Evolutionary conservation across 169 alveolate species (phyloP), one percentile per base, ranked within the genome.

Genomic region (Plasmodium cynomolgi): DNA sequence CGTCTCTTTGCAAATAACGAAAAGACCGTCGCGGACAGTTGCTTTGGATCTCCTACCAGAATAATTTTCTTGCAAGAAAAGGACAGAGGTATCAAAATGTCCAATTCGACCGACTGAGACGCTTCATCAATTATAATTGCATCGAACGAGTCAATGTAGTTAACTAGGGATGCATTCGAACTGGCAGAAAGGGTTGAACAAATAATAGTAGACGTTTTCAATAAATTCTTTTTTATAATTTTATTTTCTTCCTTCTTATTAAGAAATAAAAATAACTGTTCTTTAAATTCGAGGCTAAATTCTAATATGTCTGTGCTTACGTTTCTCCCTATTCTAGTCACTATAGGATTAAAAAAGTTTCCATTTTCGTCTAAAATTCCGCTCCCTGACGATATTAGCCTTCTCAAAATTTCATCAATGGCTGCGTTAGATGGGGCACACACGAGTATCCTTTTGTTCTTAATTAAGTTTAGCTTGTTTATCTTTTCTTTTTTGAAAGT

Each of bases 391-490:
- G 96, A 81, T 68, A 96, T 92, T 73, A 99, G 96, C n/a, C 99
- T 96, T 84, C 98, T 96, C 20, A 99, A 98, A 39, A 99, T 99
- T 95, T 99, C 99, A 96, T 99, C 99, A n/a, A 99, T 98, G 0
- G 99, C 99, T 17, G 99, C 99, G 92, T 99, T 99, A 41, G 99
- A 98, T 29, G 99, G 99, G 26, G 99, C 99, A 91, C 99, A 99
- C 62, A 99, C 98, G 41, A 99, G 95, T 34, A 99, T 97, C 62
- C 97, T 94, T 83, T 96, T 73, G 31, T 93, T 85, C 81, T 79
- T 86, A 34, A 91, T 44, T 23, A 29, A 72, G 74, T 84, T 68
- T 47, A 62, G 56, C 37, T 72, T 81, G 54, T 73, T 74, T 11
- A 81, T 88, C 33, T 23, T 47, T 37, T 58, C 71, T 68, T 90